These are phyloP conservation scores for Chimonanthus praecox DNA, from an alignment of 164 flowering plant genomes.

Conservation along the genomic window DNA sequence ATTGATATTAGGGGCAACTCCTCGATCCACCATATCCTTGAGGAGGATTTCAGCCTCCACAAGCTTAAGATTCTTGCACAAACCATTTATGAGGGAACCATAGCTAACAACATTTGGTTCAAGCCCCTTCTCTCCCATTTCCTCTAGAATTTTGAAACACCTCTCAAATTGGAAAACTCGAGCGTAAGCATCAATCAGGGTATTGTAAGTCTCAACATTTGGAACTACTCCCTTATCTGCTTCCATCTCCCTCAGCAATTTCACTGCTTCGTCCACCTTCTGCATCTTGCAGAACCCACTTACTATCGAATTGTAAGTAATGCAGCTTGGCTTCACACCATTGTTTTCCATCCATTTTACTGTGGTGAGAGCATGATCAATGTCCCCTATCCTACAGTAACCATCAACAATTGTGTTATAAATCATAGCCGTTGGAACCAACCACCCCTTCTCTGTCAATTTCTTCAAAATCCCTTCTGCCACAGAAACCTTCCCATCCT, in stretches of 20 bases:
- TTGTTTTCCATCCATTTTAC: constrained; percentile 38
- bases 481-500: constrained; percentile 45
- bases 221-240: constrained; percentile 38
- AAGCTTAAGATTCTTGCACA: constrained; percentile 55
- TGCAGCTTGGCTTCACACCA: constrained; percentile 37
- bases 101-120: constrained; percentile 60
- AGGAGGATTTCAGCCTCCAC: constrained; percentile 53
- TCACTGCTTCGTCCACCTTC: constrained; percentile 50
- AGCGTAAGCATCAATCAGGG: constrained; percentile 62
- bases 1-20: constrained; percentile 41
- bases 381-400: constrained; percentile 38
- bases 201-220: constrained; percentile 50
- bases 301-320: constrained; percentile 51
- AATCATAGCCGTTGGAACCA: constrained; percentile 36
- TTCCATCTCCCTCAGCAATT: constrained; percentile 47
- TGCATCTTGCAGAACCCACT: constrained; percentile 41
- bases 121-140: constrained; percentile 49
- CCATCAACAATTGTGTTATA: constrained; percentile 57
- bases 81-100: constrained; percentile 57
- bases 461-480: constrained; percentile 45
- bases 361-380: constrained; percentile 32
- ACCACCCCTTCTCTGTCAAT: constrained; percentile 28
- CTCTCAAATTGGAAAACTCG: constrained; percentile 30
- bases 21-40: constrained; percentile 42
- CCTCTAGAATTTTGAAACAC: constrained; percentile 60